Evolutionary conservation across 192 early-diverging fungal species (phyloP).

Genomic region (Entomortierella chlamydospora): DNA sequence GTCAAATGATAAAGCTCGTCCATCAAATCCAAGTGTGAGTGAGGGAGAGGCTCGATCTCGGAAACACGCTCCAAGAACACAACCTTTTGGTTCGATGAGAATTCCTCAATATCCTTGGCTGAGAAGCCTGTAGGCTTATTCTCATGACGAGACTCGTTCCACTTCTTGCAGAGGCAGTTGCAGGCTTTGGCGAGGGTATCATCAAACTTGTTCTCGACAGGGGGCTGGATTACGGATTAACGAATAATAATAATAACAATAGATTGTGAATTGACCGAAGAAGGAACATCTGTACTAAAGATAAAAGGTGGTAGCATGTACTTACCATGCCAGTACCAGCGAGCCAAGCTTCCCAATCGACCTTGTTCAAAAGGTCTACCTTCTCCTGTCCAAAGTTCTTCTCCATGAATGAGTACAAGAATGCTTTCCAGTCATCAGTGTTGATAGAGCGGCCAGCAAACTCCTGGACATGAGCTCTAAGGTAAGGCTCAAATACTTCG

Average conservation of each 20-base stretch:
- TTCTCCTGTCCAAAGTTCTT: slow-evolving; percentile 71
- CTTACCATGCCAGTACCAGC: slow-evolving; percentile 85
- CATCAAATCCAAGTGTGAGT: slow-evolving; percentile 71
- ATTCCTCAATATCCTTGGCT: slow-evolving; percentile 69
- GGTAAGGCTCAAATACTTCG: slow-evolving; percentile 86
- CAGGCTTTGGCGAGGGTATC: slow-evolving; percentile 85
- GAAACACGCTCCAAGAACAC: slow-evolving; percentile 86
- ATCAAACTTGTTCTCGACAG: slow-evolving; percentile 87
- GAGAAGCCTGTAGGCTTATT: slow-evolving; percentile 67
- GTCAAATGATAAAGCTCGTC: slow-evolving; percentile 81
- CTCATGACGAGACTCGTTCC: slow-evolving; percentile 71
- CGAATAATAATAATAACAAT: not conserved
- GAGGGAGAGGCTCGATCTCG: slow-evolving; percentile 70
- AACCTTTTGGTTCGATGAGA: slow-evolving; percentile 78
- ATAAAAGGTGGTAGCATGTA: not conserved
- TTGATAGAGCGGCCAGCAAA: slow-evolving; percentile 92
- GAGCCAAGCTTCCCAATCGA: slow-evolving; percentile 96
- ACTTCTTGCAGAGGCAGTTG: slow-evolving; percentile 80
- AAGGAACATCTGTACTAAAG: no score
- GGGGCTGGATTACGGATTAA: slow-evolving; percentile 64
- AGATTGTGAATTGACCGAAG: not conserved
- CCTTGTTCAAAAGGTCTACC: slow-evolving; percentile 75
- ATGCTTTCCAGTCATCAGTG: slow-evolving; percentile 89
- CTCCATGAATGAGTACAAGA: slow-evolving; percentile 83
- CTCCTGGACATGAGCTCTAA: slow-evolving; percentile 81